Base-by-base conservation (phyloP, 768 basidiomycete genomes). In the Boletus huronensis region DNA sequence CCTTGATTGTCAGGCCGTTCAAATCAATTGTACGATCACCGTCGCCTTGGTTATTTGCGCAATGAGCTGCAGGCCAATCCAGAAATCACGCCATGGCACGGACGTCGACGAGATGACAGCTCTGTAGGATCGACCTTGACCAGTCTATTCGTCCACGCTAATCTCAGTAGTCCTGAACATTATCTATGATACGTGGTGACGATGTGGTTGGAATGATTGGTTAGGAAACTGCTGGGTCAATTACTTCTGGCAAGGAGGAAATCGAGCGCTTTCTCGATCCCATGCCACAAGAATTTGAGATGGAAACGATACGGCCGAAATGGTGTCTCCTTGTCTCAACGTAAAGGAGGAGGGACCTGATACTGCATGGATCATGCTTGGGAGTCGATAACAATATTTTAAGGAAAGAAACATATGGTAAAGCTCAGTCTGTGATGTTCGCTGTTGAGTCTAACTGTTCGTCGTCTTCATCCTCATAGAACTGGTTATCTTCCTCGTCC, bases 401-500 rank as follows among this genome's bases (percentile, higher is more conserved):
- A 41, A 46, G 25, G 9, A 23, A 53, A 21, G 19, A 36, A 25
- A 48, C 52, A 34, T 11, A 6, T 8, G 34, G 14, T 1, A 54
- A 46, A 26, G 26, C 25, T 65, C 45, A 67, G 38, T 58, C 55
- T 25, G 42, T 43, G 25, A 34, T 31, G 46, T 54, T 51, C 23
- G 58, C 50, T n/a, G 53, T 50, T 17, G 26, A 53, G 34, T 66
- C 64, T 14, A 58, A 25, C 42, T 59, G 55, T 31, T 71, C 73
- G 19, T 74, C 71, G 4, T 81, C 80, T 16, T 75, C 73, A 11
- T 83, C 79, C 10, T 84, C 79, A 17, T 77, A 76, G 17, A 82
- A 78, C 14, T 79, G 79, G 14, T 82, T 77, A 13, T 82, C 80
- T 45, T 83, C 85, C 6, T 76, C 82, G 46, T 88, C 87, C 89